These are phyloP conservation scores for Penicillium taxi DNA, from an alignment of 495 filamentous ascomycete species.

Conservation along the genomic window DNA sequence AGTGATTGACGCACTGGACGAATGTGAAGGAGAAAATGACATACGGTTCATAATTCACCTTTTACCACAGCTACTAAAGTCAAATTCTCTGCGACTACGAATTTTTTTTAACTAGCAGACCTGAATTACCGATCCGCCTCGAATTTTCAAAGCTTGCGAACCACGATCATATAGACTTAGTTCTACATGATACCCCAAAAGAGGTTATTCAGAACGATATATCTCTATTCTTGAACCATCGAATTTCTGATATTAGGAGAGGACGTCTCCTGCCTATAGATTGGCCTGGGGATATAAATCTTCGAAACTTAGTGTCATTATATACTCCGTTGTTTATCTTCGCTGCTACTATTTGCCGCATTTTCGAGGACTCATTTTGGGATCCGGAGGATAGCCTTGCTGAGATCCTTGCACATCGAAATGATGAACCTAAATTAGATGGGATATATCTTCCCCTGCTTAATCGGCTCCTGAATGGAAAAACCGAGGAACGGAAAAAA, in stretches of 20 bases:
- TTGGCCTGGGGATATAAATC: constrained; percentile 29
- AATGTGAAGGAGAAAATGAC: constrained; percentile 38
- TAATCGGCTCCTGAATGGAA: not conserved
- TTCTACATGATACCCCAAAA: constrained; percentile 16
- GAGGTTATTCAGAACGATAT: constrained; percentile 23
- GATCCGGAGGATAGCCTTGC: constrained; percentile 2
- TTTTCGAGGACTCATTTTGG: constrained; percentile 1
- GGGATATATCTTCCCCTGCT: constrained; percentile 3
- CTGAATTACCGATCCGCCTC: constrained; percentile 37
- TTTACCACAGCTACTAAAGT: constrained; percentile 12
- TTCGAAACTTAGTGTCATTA: constrained; percentile 2
- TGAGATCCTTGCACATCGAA: not conserved
- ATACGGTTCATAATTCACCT: constrained; percentile 30
- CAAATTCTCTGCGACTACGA: constrained; percentile 8
- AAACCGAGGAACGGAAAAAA: not conserved
- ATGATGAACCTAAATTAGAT: not conserved
- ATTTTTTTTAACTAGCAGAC: constrained; percentile 36
- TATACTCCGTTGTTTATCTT: constrained; percentile 6
- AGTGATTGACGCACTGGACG: constrained; percentile 47
- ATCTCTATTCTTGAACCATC: constrained; percentile 12
- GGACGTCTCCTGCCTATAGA: constrained; percentile 1
- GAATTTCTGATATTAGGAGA: constrained; percentile 12
- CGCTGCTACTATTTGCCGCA: constrained; percentile 4
- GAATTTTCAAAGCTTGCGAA: constrained; percentile 17
- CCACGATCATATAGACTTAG: constrained; percentile 11